Conservation (phyloP, 768 basidiomycete genomes). For the Podaxis sp. region DNA sequence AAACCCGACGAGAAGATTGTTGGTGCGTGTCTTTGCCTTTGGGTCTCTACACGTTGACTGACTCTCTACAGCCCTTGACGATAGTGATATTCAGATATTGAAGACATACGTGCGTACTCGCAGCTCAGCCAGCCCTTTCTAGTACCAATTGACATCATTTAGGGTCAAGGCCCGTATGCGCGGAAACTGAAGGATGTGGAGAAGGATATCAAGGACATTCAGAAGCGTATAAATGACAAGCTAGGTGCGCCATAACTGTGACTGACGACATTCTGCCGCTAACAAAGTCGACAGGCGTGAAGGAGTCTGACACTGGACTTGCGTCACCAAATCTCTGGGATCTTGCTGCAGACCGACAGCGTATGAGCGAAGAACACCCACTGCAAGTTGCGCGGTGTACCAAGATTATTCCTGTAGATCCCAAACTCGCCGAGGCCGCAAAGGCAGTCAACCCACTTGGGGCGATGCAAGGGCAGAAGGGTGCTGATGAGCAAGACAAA, state of each 20-base stretch:
- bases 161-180: slow-evolving; percentile 99
- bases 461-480: slow-evolving; percentile 84
- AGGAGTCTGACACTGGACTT: slow-evolving; percentile 97
- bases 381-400: slow-evolving; percentile 98
- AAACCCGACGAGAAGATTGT: slow-evolving; percentile 95
- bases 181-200: slow-evolving; percentile 85
- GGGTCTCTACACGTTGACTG: slow-evolving; percentile 11
- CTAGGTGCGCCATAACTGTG: slow-evolving; percentile 57
- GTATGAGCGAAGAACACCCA: slow-evolving; percentile 91
- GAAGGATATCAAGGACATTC: slow-evolving; percentile 90
- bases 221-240: slow-evolving; percentile 97
- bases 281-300: slow-evolving; percentile 62
- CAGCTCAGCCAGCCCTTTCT: background rate
- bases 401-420: slow-evolving; percentile 90
- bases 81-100: slow-evolving; percentile 97
- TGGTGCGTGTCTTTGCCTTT: slow-evolving; percentile 41
- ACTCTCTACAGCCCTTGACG: slow-evolving; percentile 74
- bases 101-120: slow-evolving; percentile 83
- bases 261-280: slow-evolving; percentile 10
- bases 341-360: slow-evolving; percentile 85
- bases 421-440: slow-evolving; percentile 73
- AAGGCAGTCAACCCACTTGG: slow-evolving; percentile 77
- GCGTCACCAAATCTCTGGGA: slow-evolving; percentile 98
- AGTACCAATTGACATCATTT: slow-evolving; percentile 15
- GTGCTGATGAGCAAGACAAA: slow-evolving; percentile 98